A percentile compares a stretch with the other conserved stretches of the same genome.
Conservation (phyloP, 192 early-diverging fungal species). For the Coemansia sp. region DNA sequence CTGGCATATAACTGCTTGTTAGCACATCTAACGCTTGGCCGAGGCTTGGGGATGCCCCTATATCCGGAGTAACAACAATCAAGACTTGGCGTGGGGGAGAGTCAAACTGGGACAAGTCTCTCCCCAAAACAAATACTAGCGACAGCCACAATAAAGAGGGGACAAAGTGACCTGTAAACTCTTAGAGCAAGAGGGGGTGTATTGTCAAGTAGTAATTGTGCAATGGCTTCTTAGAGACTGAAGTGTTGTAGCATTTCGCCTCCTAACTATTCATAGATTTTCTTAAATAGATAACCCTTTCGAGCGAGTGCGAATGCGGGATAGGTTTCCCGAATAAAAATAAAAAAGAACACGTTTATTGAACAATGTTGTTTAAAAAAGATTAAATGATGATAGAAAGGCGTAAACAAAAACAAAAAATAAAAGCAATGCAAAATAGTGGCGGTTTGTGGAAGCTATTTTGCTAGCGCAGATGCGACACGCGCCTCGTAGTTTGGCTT, state of each 20-base stretch:
- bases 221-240: neutral
- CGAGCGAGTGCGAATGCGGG: neutral
- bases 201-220: neutral
- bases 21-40: neutral
- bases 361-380: neutral
- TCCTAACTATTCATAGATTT: neutral
- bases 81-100: constrained; percentile 6
- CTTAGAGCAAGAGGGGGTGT: neutral
- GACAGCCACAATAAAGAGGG: neutral
- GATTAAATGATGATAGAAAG: neutral
- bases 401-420: neutral
- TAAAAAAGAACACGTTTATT: neutral
- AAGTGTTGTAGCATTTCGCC: neutral
- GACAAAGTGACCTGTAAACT: neutral
- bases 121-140: neutral
- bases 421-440: constrained; percentile 1
- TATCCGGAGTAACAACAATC: constrained; percentile 6
- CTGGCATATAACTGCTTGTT: neutral
- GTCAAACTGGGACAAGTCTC: neutral
- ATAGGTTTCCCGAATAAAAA: neutral
- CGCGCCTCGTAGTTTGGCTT: constrained; percentile 28
- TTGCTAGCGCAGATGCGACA: constrained; percentile 14
- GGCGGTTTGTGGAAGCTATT: constrained; percentile 3
- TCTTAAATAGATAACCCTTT: neutral
- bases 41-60: constrained; percentile 1